A percentile compares a stretch with the other conserved stretches of the same genome.
phyloP scores from a whole-genome alignment of 306 rosid species.

The Myrica gale region DNA sequence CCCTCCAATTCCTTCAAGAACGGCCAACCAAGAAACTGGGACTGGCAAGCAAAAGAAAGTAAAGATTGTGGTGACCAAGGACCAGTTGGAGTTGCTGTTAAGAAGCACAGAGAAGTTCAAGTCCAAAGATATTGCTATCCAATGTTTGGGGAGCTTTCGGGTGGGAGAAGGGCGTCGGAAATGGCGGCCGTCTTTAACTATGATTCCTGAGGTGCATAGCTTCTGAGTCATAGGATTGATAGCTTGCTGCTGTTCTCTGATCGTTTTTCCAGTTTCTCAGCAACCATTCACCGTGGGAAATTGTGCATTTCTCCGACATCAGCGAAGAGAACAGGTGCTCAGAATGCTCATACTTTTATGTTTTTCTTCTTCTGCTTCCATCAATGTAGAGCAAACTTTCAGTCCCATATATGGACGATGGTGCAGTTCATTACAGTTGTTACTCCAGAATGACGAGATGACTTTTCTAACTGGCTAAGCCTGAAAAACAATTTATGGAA shows the following conservation, averaged over 20 bases:
- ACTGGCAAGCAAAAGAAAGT: constrained; percentile 32
- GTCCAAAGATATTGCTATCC: constrained; percentile 13
- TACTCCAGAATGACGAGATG: too few species aligned
- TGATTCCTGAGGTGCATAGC: constrained; percentile 48
- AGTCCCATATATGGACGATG: background rate
- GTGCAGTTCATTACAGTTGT: background rate
- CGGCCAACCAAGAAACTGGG: constrained; percentile 25
- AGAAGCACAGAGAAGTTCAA: constrained; percentile 40
- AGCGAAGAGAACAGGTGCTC: background rate
- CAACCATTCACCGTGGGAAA: background rate
- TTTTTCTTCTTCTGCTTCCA: constrained; percentile 22
- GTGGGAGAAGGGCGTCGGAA: constrained; percentile 28
- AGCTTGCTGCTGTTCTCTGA: background rate
- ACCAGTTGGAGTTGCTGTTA: constrained; percentile 49
- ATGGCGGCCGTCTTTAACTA: constrained; percentile 58
- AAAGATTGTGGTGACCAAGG: constrained; percentile 59
- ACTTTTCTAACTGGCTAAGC: too few species aligned
- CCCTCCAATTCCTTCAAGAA: constrained; percentile 24
- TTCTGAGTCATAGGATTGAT: constrained; percentile 23
- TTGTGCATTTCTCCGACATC: background rate
- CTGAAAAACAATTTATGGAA: too few species aligned
- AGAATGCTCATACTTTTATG: background rate
- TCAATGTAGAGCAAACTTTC: constrained; percentile 2
- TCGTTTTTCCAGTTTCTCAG: constrained; percentile 19
- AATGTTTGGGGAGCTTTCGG: constrained; percentile 17